Evolutionary conservation across 2,329 filamentous ascomycete species (phyloP).

Genomic region (Beauveria australis): DNA sequence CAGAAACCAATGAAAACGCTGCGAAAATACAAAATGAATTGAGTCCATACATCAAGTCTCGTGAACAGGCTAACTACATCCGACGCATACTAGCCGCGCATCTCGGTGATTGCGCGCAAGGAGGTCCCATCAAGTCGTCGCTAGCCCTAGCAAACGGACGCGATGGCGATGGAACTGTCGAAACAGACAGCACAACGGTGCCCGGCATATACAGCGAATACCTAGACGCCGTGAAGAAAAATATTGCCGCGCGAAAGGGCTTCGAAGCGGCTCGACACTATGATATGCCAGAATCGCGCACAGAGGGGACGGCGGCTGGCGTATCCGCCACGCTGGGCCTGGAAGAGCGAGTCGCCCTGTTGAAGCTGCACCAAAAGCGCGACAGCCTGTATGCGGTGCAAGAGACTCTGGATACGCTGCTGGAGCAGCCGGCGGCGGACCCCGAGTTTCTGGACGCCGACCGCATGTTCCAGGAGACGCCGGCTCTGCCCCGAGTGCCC

Average conservation of each 20-base stretch:
- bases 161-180: conserved; percentile 15
- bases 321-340: conserved; percentile 24
- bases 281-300: neutral
- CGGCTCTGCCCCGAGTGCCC: conserved; percentile 42
- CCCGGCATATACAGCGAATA: conserved; percentile 47
- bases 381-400: conserved; percentile 42
- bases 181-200: conserved; percentile 23
- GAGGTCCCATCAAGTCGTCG: conserved; percentile 31
- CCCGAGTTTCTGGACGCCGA: conserved; percentile 42
- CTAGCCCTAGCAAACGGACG: conserved; percentile 40
- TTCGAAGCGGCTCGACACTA: conserved; percentile 29
- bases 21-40: conserved; percentile 36
- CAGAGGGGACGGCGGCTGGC: conserved; percentile 12
- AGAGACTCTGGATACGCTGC: conserved; percentile 41
- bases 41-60: conserved; percentile 44
- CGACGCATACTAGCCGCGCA: conserved; percentile 47
- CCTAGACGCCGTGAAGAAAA: conserved; percentile 43
- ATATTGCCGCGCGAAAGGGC: conserved; percentile 41
- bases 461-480: conserved; percentile 36
- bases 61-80: conserved; percentile 50
- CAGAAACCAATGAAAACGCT: conserved; percentile 23
- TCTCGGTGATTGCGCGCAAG: conserved; percentile 39
- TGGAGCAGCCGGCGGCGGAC: conserved; percentile 43
- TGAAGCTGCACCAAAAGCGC: conserved; percentile 44
- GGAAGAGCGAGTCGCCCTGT: conserved; percentile 42